Percentiles rank a stretch among this genome's conserved stretches.
Conservation (phyloP, 352 stramenopile species). For the Phytophthora sansomeana region DNA sequence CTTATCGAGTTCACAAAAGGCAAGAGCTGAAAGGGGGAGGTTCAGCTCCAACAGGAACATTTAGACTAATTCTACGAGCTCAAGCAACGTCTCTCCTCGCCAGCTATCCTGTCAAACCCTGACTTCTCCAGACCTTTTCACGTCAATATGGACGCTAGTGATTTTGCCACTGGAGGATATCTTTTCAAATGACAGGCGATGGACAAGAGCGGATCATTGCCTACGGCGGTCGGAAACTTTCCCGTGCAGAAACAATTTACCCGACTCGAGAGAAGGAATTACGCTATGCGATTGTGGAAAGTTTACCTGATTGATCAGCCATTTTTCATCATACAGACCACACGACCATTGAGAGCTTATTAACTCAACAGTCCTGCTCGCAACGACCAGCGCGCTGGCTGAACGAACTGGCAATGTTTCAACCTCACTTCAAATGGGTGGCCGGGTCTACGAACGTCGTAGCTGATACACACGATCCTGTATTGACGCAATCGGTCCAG, state of each 20-base stretch:
- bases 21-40: not conserved
- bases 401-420: not conserved
- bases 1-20: constrained; percentile 11
- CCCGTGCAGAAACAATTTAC: not conserved
- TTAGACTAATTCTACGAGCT: constrained; percentile 5
- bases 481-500: too few species aligned
- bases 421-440: not conserved
- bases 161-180: constrained; percentile 7
- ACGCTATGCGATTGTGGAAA: not conserved
- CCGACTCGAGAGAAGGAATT: not conserved
- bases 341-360: not conserved
- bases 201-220: constrained; percentile 8
- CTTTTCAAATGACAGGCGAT: constrained; percentile 1
- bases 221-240: constrained; percentile 8
- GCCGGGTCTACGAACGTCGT: not conserved
- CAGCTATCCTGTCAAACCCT: not conserved
- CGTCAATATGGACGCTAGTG: constrained; percentile 14
- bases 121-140: constrained; percentile 7
- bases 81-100: not conserved
- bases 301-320: not conserved
- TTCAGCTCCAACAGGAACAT: too few species aligned
- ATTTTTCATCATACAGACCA: not conserved
- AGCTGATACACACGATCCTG: not conserved
- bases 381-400: not conserved
- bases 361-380: not conserved